These are phyloP conservation scores for Mucor saturninus DNA, from an alignment of 371 early-diverging fungal genomes.

Conservation along the genomic window DNA sequence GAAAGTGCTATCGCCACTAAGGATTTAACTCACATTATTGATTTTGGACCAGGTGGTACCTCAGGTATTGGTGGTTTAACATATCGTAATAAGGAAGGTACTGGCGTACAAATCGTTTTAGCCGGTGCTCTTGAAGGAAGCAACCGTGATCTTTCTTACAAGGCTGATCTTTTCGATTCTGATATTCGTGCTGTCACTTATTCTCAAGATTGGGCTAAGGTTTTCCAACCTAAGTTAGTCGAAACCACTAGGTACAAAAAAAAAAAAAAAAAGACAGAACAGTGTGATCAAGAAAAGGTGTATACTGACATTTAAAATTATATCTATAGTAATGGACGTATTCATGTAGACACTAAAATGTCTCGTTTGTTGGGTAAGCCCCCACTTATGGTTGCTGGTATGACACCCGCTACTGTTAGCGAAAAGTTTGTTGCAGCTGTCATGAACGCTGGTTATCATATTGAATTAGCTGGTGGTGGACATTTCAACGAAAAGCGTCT, in stretches of 20 bases:
- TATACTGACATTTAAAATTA: neutral
- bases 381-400: conserved; percentile 92
- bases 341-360: conserved; percentile 91
- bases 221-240: conserved; percentile 82
- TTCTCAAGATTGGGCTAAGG: conserved; percentile 89
- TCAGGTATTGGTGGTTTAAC: conserved; percentile 89
- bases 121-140: conserved; percentile 74
- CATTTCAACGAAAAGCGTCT: conserved; percentile 89
- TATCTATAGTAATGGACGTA: conserved; percentile 61
- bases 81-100: conserved; percentile 93
- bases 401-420: conserved; percentile 87
- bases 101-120: conserved; percentile 88
- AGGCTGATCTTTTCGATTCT: conserved; percentile 83
- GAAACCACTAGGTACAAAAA: conserved; percentile 52
- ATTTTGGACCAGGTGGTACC: conserved; percentile 94
- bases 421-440: conserved; percentile 83
- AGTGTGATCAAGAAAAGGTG: neutral
- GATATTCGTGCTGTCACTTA: conserved; percentile 81
- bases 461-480: conserved; percentile 96
- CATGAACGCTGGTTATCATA: conserved; percentile 93
- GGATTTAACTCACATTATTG: conserved; percentile 86
- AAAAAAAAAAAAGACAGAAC: neutral
- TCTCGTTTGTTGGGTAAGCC: conserved; percentile 87
- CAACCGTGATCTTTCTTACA: conserved; percentile 78
- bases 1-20: conserved; percentile 76